Base-by-base conservation (phyloP, 176 grass and related monocot species). In the Puya raimondii region DNA sequence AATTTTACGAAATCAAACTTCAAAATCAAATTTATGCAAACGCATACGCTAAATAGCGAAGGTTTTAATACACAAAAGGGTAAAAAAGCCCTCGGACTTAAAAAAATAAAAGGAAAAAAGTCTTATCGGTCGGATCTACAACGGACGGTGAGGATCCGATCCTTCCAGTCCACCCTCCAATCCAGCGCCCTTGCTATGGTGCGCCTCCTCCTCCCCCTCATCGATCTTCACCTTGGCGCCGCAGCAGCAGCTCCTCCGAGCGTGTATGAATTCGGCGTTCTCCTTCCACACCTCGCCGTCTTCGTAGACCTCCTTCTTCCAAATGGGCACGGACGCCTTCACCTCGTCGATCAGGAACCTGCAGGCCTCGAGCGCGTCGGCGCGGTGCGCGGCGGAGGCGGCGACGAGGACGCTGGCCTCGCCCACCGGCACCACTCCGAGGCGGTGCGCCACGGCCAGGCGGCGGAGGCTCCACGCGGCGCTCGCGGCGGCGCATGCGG, bases 231-330 rank as follows among this genome's bases (percentile, higher is more conserved):
- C 80, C 80, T 96, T 96, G 88, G 21, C 80, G 11, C 88, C 80
- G 71, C 91, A 96, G 87, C 91, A 96, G 0, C 80, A 48, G 48
- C 42, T 53, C 7, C 23, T 49, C 20, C 33, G 33, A 42, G 33
- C 33, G 33, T 7, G 33, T 2, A 91, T 23, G 72, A 96, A 96
- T 80, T 96, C 92, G 67, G 81, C 71, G 76, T 96, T 96, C 88
- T 96, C 92, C 83, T 96, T 96, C 92, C 92, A 96, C 14, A 96
- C 85, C 83, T 96, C 92, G 67, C 92, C 92, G 82, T 96, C 85
- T 20, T 89, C 92, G 82, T 96, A 96, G 11, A 96, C 92, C 79
- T 96, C 92, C 83, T 91, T 91, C 81, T 96, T 96, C 92, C 92
- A 96, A 58, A 96, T 85, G 13, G 92, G 92, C 72, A 91, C 92